These are phyloP conservation scores for Triticum timopheevii DNA, from an alignment of 176 grass and related monocot species.

Conservation along the genomic window DNA sequence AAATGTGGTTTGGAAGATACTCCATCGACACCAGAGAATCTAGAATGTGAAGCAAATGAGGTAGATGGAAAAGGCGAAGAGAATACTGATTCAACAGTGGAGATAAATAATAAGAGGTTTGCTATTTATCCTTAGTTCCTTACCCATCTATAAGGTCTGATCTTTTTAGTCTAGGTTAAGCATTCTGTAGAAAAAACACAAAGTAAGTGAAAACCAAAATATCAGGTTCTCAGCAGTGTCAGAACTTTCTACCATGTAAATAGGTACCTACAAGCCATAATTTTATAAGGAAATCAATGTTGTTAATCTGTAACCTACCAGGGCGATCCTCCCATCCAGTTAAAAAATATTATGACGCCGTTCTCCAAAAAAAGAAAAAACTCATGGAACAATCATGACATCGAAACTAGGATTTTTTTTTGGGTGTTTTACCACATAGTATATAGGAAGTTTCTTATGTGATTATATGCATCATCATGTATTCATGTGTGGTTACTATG, in stretches of 20 bases:
- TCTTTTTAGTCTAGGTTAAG: slow-evolving; percentile 15
- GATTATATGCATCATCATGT: slow-evolving; percentile 10
- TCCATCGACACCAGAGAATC: slow-evolving; percentile 37
- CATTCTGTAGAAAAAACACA: slow-evolving; percentile 14
- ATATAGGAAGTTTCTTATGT: slow-evolving; percentile 9
- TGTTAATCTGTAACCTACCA: not conserved
- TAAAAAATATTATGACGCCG: not conserved
- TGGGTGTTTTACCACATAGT: not conserved
- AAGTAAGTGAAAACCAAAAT: not conserved
- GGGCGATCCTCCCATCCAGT: not conserved
- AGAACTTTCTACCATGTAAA: not conserved
- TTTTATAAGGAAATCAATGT: not conserved
- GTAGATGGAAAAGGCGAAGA: slow-evolving; percentile 30
- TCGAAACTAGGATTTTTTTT: not conserved
- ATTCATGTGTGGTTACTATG: slow-evolving; percentile 23
- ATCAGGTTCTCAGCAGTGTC: not conserved
- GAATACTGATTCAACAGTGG: slow-evolving; percentile 33
- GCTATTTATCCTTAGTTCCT: not conserved
- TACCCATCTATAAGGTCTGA: slow-evolving; percentile 3
- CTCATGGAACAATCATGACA: not conserved
- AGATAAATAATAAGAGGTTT: slow-evolving; percentile 56
- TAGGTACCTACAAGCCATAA: not conserved
- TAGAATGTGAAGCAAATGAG: slow-evolving; percentile 48
- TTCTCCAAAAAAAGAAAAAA: not conserved
- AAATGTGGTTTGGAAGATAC: slow-evolving; percentile 60